Evolutionary conservation across 768 basidiomycete genomes (phyloP).

Genomic region (Neoboletus subvelutipes): DNA sequence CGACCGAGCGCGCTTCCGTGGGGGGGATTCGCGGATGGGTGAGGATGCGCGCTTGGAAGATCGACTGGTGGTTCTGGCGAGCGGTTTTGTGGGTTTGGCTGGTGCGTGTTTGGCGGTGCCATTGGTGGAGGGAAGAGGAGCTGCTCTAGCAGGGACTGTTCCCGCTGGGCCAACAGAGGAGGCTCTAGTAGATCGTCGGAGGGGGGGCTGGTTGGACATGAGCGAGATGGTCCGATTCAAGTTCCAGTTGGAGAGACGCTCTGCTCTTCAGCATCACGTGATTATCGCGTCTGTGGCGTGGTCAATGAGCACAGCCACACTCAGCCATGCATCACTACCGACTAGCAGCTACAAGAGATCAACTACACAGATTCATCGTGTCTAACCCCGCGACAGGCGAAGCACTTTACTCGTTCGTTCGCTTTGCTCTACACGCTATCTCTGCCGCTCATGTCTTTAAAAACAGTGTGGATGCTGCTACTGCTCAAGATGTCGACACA

Average conservation of each 20-base stretch:
- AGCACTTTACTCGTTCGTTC: conserved; percentile 53
- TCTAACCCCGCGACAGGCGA: conserved; percentile 70
- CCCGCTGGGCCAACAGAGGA: conserved; percentile 44
- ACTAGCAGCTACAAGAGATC: background rate
- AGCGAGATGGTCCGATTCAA: background rate
- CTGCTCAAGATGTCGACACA: conserved; percentile 47
- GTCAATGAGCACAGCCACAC: conserved; percentile 18
- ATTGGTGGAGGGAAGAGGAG: conserved; percentile 30
- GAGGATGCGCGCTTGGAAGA: conserved; percentile 53
- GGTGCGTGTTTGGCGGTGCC: conserved; percentile 35
- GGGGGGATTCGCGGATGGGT: conserved; percentile 42
- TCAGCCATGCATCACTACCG: conserved; percentile 13
- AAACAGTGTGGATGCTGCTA: conserved; percentile 54
- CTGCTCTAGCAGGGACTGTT: conserved; percentile 26
- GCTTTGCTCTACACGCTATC: conserved; percentile 45
- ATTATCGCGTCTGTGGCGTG: conserved; percentile 28
- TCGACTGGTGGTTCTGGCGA: conserved; percentile 22
- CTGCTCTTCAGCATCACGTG: conserved; percentile 16
- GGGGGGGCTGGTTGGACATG: conserved; percentile 37
- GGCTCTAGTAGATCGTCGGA: conserved; percentile 54
- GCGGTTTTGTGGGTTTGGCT: conserved; percentile 36
- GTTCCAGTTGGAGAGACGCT: background rate
- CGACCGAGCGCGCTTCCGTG: conserved; percentile 47
- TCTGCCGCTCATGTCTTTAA: background rate
- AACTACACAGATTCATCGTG: conserved; percentile 46